Percentiles rank a stretch among this genome's conserved stretches.
Evolutionary conservation across 495 filamentous ascomycete genomes (phyloP).

Genomic region (Haplographium delicatum): DNA sequence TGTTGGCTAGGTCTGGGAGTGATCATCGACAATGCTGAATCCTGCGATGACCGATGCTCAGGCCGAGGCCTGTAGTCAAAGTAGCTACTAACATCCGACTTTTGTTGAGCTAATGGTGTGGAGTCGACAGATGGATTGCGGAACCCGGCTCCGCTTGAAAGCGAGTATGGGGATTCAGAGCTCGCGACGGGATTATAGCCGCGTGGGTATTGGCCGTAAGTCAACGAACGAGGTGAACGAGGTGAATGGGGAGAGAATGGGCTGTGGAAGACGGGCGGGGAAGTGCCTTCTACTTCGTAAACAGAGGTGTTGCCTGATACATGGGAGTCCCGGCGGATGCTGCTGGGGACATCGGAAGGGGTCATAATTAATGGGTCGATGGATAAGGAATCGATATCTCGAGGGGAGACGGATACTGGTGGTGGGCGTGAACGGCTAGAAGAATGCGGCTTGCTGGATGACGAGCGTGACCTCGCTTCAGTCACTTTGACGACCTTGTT

Average conservation of each 20-base stretch:
- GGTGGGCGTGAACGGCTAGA: not conserved
- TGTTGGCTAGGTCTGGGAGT: constrained; percentile 15
- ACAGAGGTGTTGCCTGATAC: constrained; percentile 1
- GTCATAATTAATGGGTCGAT: constrained; percentile 23
- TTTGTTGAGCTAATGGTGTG: constrained; percentile 4
- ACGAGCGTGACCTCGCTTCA: constrained; percentile 9
- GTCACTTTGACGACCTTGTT: constrained; percentile 18
- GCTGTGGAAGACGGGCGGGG: constrained; percentile 11
- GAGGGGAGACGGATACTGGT: not conserved
- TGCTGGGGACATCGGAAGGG: constrained; percentile 9
- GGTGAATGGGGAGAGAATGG: constrained; percentile 3
- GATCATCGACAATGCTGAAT: constrained; percentile 2
- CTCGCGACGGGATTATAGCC: constrained; percentile 17
- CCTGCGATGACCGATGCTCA: constrained; percentile 6
- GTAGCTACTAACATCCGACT: constrained; percentile 11
- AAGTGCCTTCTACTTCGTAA: constrained; percentile 12
- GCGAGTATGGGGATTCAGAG: constrained; percentile 15
- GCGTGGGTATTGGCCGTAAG: not conserved
- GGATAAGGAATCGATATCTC: constrained; percentile 19
- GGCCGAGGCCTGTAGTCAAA: constrained; percentile 13
- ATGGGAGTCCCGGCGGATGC: constrained; percentile 3
- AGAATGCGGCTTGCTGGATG: constrained; percentile 1
- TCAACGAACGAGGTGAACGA: constrained; percentile 7
- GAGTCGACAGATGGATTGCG: constrained; percentile 12
- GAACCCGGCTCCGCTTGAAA: not conserved